phyloP scores from a whole-genome alignment of 768 basidiomycete species.

The Lentinus brumalis region DNA sequence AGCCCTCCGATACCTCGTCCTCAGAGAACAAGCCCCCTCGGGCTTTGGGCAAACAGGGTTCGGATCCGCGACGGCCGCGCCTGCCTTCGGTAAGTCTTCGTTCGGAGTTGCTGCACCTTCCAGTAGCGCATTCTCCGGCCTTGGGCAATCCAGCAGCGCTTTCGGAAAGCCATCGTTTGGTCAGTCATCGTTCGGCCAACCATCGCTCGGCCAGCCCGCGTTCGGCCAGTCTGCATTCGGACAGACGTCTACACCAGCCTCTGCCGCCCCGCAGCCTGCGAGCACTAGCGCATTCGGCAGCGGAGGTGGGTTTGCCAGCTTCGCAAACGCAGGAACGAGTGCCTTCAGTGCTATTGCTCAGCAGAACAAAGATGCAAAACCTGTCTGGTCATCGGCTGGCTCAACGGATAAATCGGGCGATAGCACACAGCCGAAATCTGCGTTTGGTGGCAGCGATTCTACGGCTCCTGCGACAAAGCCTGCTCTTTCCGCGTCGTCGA shows the following conservation, averaged over 20 bases:
- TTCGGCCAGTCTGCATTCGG: slow-evolving; percentile 25
- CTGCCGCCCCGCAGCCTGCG: slow-evolving; percentile 1
- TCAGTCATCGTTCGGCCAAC: slow-evolving; percentile 30
- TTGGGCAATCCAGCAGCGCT: neutral
- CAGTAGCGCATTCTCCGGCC: neutral
- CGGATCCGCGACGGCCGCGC: slow-evolving; percentile 25
- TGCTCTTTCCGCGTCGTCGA: neutral
- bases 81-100: slow-evolving; percentile 13
- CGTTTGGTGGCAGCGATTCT: neutral
- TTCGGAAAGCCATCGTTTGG: slow-evolving; percentile 36
- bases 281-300: neutral
- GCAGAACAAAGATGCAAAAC: slow-evolving; percentile 10
- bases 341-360: slow-evolving; percentile 2
- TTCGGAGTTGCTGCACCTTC: slow-evolving; percentile 1
- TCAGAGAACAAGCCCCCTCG: slow-evolving; percentile 3
- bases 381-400: neutral
- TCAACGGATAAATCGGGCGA: neutral
- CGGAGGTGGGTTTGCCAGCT: slow-evolving; percentile 9
- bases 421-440: neutral
- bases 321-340: slow-evolving; percentile 7
- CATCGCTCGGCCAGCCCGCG: slow-evolving; percentile 35
- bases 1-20: neutral
- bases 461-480: neutral
- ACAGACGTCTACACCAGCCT: neutral
- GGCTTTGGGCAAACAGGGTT: slow-evolving; percentile 19